Evolutionary conservation across 345 rosid species (phyloP).

Genomic region (Salix purpurea): DNA sequence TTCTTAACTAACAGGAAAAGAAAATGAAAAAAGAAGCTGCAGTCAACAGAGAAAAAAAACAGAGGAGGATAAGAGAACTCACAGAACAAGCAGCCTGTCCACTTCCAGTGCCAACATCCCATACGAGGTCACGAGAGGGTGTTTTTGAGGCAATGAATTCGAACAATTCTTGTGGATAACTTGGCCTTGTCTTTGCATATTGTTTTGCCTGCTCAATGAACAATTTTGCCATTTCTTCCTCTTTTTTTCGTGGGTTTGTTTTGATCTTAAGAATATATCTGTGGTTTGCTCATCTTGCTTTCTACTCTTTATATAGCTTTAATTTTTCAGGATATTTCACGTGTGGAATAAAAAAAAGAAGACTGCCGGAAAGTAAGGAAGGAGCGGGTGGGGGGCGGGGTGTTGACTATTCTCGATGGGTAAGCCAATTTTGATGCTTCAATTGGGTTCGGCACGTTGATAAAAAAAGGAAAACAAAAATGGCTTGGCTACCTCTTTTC

Average conservation of each 20-base stretch:
- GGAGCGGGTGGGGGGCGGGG: too few species aligned
- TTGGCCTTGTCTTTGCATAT: constrained; percentile 59
- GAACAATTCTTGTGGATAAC: constrained; percentile 61
- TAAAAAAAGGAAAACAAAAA: too few species aligned
- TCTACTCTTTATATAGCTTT: background rate
- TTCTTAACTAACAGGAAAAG: background rate
- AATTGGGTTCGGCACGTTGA: background rate
- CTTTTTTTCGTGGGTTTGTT: background rate
- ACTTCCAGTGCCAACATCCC: constrained; percentile 89
- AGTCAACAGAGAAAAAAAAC: background rate
- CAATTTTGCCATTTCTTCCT: constrained; percentile 51
- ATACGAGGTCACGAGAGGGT: constrained; percentile 57
- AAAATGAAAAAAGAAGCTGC: background rate
- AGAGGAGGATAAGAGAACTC: constrained; percentile 9
- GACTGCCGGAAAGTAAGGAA: background rate
- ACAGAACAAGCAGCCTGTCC: constrained; percentile 83
- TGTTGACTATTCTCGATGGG: background rate
- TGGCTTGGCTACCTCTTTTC: too few species aligned
- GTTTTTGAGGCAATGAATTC: constrained; percentile 70
- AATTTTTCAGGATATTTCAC: background rate
- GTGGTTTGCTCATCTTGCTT: background rate
- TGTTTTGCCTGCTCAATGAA: constrained; percentile 75
- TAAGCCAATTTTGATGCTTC: background rate
- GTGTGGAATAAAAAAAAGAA: background rate
- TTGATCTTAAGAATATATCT: background rate